Evolutionary conservation across 495 filamentous ascomycete genomes (phyloP), one percentile per base, ranked within the genome.

Genomic region (Hyaloscypha finlandica): DNA sequence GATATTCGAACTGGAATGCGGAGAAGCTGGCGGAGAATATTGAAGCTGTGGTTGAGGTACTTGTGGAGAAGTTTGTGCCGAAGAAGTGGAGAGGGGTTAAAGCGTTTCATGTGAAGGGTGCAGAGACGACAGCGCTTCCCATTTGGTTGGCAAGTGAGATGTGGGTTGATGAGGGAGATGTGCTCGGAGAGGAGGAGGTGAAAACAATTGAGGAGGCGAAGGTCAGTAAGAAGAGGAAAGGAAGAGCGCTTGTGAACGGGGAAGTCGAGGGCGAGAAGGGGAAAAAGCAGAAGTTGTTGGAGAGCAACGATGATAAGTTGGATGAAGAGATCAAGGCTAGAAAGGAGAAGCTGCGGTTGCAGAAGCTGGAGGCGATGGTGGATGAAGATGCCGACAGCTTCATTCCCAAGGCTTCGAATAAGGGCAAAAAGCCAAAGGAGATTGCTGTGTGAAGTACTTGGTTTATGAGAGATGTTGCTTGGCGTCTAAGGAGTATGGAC

Each of bases 71-170:
- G 76, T 90, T 89, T 64, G 84, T 98, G 6, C 84, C 93, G 6
- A 88, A 92, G 71, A 88, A 91, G 64, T 97, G 93, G 93, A 85
- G 85, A 67, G 92, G 91, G 74, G 85, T 98, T 59, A 88, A 89
- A 77, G 84, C 85, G 57, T 75, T 98, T 56, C 93, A 97, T 79
- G 82, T 99, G 78, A 99, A 98, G 82, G 90, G 90, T 8, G 88
- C 91, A 11, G 86, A 89, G 70, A 96, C 93, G 11, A 90, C 86
- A 66, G 92, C 94, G 14, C 80, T 99, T 70, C 95, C 95, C 16
- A 88, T 99, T 67, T 99, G 92, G 90, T 81, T 97, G 73, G 90
- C 95, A 9, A 86, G 89, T 72, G 91, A 98, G 80, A 78, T 99
- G 61, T 99, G 94, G 92, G 79, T 90, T 37, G 90, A 92, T 60